Percentiles rank a stretch among this genome's conserved stretches.
Evolutionary conservation across 1,284 basidiomycete species (phyloP).

Genomic region (Ustilago cynodontis): DNA sequence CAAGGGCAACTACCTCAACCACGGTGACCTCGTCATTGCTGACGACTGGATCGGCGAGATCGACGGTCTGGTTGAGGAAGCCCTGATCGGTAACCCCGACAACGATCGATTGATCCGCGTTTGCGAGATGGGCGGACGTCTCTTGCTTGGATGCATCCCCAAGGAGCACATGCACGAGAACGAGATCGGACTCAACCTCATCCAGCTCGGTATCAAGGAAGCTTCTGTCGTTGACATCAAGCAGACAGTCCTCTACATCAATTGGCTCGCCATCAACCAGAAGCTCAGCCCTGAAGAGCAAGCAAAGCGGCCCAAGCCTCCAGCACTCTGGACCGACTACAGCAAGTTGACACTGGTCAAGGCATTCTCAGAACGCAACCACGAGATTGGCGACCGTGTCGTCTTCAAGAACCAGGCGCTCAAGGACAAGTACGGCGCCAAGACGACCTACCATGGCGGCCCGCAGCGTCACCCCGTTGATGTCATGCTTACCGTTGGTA

Average conservation of each 20-base stretch:
- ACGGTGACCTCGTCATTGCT: slow-evolving; percentile 75
- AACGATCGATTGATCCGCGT: slow-evolving; percentile 31
- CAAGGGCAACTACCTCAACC: slow-evolving; percentile 54
- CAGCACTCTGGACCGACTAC: slow-evolving; percentile 46
- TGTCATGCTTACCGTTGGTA: slow-evolving; percentile 75
- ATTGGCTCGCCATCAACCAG: slow-evolving; percentile 91
- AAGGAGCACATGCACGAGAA: slow-evolving; percentile 56
- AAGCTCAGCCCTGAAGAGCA: slow-evolving; percentile 66
- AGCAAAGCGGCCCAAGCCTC: slow-evolving; percentile 43
- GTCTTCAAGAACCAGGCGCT: slow-evolving; percentile 55
- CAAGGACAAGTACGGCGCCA: slow-evolving; percentile 46
- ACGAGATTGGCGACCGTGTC: slow-evolving; percentile 69
- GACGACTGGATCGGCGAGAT: slow-evolving; percentile 88
- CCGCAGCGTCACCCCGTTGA: slow-evolving; percentile 37
- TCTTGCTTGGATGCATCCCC: slow-evolving; percentile 42
- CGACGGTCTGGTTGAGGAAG: slow-evolving; percentile 82
- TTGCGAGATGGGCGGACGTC: slow-evolving; percentile 39
- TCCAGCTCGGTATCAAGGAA: slow-evolving; percentile 64
- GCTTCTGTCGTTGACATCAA: slow-evolving; percentile 76
- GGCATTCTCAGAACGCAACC: slow-evolving; percentile 44
- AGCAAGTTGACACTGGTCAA: slow-evolving; percentile 46
- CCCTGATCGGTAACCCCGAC: slow-evolving; percentile 76
- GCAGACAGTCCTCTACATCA: slow-evolving; percentile 83
- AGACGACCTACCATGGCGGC: slow-evolving; percentile 38
- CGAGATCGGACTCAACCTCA: slow-evolving; percentile 70